A percentile compares a stretch with the other conserved stretches of the same genome.
These are phyloP conservation scores for Penicillium sclerotigenum DNA, from an alignment of 2,329 filamentous ascomycete genomes.

Conservation along the genomic window DNA sequence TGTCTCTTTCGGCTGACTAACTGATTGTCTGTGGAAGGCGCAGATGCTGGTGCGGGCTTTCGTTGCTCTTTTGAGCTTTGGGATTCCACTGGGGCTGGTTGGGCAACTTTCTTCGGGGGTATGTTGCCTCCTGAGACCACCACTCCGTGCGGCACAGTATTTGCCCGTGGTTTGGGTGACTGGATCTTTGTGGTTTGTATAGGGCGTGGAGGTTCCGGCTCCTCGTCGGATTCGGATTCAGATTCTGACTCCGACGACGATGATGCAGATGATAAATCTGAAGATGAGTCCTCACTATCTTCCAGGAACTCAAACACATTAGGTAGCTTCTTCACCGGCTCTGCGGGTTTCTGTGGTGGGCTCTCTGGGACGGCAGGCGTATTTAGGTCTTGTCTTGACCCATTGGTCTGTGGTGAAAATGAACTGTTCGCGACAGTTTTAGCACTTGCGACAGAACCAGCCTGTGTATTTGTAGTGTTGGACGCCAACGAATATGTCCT, in stretches of 20 bases:
- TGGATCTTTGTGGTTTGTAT: slow-evolving; percentile 20
- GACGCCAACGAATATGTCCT: slow-evolving; percentile 28
- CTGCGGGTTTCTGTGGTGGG: slow-evolving; percentile 12
- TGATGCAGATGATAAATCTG: slow-evolving; percentile 18
- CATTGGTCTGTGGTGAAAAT: slow-evolving; percentile 13
- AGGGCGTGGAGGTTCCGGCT: slow-evolving; percentile 1
- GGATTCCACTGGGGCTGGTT: slow-evolving; percentile 1
- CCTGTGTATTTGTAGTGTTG: slow-evolving; percentile 18
- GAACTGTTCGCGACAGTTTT: slow-evolving; percentile 17
- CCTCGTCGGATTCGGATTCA: slow-evolving; percentile 18
- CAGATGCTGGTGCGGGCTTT: slow-evolving; percentile 27
- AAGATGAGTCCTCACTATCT: slow-evolving; percentile 21
- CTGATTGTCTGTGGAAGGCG: slow-evolving; percentile 26
- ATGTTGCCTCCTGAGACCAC: slow-evolving; percentile 9
- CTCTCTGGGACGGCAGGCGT: slow-evolving; percentile 12
- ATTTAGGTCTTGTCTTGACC: slow-evolving; percentile 18
- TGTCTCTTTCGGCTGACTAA: slow-evolving; percentile 26
- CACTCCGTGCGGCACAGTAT: slow-evolving; percentile 12
- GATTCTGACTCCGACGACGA: slow-evolving; percentile 15
- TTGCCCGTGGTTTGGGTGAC: slow-evolving; percentile 20
- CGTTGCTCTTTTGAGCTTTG: slow-evolving; percentile 21
- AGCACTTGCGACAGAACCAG: slow-evolving; percentile 19
- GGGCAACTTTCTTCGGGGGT: slow-evolving; percentile 11
- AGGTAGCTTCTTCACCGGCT: slow-evolving; percentile 24
- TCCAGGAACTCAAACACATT: slow-evolving; percentile 44